Evolutionary conservation across 176 grass and related monocot species (phyloP).

Genomic region (Carex kokanica): DNA sequence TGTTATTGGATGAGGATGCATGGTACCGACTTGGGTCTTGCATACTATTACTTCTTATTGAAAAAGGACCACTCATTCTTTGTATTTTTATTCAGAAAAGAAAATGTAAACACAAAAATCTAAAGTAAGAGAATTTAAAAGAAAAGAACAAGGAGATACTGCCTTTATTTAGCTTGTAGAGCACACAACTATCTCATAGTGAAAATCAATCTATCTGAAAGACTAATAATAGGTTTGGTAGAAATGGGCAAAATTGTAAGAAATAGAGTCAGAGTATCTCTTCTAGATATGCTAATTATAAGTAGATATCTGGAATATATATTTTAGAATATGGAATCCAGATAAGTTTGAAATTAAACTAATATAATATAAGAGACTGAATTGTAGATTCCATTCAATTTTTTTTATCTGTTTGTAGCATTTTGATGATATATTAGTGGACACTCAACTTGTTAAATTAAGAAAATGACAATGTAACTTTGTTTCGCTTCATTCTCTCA

Average conservation of each 20-base stretch:
- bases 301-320: neutral
- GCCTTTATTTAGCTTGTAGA: constrained; percentile 2
- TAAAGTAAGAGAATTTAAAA: neutral
- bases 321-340: neutral
- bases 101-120: neutral
- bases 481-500: no score
- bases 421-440: neutral
- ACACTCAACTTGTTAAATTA: no score
- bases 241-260: neutral
- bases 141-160: neutral
- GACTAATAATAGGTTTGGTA: neutral
- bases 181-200: neutral
- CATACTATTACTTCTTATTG: neutral
- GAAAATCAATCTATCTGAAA: neutral
- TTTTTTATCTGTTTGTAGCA: neutral
- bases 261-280: neutral
- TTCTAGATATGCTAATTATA: constrained; percentile 16
- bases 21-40: neutral
- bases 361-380: neutral
- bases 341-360: neutral
- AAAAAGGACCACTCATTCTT: no score
- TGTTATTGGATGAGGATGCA: constrained; percentile 5
- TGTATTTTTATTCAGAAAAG: neutral
- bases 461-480: no score
- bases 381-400: neutral